Conservation (phyloP, 75 land plant genomes). For the Picea sitchensis region DNA sequence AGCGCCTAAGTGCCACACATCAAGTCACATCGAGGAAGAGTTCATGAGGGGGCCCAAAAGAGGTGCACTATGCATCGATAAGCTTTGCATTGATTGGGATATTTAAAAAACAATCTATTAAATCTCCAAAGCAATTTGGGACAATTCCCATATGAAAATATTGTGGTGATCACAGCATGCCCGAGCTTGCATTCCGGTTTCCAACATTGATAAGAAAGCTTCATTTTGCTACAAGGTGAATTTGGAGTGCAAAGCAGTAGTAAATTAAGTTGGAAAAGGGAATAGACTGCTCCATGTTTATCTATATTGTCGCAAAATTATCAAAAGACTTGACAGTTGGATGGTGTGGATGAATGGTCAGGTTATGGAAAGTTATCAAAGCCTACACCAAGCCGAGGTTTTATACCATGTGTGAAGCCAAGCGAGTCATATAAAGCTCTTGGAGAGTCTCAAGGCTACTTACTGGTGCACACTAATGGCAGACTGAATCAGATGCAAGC, state of each 20-base stretch:
- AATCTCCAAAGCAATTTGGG: no score
- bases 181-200: no score
- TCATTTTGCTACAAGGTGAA: constrained; percentile 5
- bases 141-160: no score
- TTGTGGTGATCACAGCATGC: no score
- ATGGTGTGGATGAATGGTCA: neutral
- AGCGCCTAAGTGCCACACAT: no score
- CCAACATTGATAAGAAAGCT: neutral
- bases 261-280: neutral
- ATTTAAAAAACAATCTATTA: no score
- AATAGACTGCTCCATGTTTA: constrained; percentile 1
- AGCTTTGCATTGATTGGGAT: no score
- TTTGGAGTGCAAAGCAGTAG: constrained; percentile 1
- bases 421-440: constrained; percentile 17
- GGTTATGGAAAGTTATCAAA: constrained; percentile 49
- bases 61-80: no score
- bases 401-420: constrained; percentile 46
- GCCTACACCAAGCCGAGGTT: constrained; percentile 51
- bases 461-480: constrained; percentile 47
- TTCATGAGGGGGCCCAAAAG: no score
- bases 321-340: no score
- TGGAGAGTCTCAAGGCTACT: constrained; percentile 29
- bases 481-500: constrained; percentile 55
- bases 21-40: no score
- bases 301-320: neutral